A percentile compares a stretch with the other conserved stretches of the same genome.
Conservation (phyloP, 306 rosid genomes). For the Pterocarpus santalinus region DNA sequence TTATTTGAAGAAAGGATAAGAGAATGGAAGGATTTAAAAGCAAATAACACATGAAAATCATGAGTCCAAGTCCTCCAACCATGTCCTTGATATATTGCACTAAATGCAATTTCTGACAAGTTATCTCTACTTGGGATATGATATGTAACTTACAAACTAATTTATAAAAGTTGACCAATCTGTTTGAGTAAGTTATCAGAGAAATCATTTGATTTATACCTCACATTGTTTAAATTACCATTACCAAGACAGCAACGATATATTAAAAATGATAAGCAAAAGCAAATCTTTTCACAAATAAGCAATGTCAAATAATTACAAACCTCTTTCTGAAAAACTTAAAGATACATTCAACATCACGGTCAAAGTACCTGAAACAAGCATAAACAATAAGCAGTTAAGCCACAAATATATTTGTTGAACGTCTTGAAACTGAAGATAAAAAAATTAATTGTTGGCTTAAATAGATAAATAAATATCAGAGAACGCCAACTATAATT, state of each 20-base stretch:
- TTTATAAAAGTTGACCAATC: background rate
- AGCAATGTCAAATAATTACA: constrained; percentile 36
- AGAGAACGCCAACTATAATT: no score
- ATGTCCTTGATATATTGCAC: constrained; percentile 2
- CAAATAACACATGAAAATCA: background rate
- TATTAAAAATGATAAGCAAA: constrained; percentile 18
- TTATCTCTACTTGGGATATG: constrained; percentile 1
- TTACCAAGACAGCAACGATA: constrained; percentile 16
- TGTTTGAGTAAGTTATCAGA: background rate
- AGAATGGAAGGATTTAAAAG: background rate
- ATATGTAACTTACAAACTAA: background rate
- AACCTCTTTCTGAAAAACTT: constrained; percentile 91
- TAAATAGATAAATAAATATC: no score
- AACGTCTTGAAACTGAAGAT: constrained; percentile 1
- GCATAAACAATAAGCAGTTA: constrained; percentile 37
- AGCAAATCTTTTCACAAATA: constrained; percentile 34
- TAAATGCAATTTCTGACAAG: constrained; percentile 13
- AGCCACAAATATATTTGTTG: background rate
- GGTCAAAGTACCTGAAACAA: constrained; percentile 92
- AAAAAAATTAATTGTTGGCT: no score
- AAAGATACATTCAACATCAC: constrained; percentile 91
- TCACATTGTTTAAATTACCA: constrained; percentile 6
- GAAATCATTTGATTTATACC: constrained; percentile 1
- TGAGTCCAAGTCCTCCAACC: background rate
- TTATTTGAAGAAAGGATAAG: background rate